Evolutionary conservation across 371 early-diverging fungal species (phyloP), one percentile per base, ranked within the genome.

Genomic region (Sporodiniella umbellata): DNA sequence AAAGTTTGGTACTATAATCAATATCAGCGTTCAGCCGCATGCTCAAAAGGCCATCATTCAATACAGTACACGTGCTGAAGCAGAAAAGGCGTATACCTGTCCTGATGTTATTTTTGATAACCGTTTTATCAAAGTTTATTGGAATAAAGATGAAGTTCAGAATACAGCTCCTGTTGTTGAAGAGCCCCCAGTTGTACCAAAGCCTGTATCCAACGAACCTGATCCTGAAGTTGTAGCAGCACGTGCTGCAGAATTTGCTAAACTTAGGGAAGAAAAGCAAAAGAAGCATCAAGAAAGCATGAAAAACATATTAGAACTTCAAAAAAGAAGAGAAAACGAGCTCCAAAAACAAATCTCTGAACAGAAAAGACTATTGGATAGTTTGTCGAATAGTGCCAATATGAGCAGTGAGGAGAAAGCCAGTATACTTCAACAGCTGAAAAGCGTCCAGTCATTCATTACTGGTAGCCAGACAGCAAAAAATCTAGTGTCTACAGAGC

Each of bases 31-130:
- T 4, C 73, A 83, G 22, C 77, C 75, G 17, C 53, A 61, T 15
- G 45, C 49, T 14, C 70, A 70, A 17, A 72, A 78, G 31, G 90
- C 91, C 0, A 53, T 84, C n/a, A 64, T 92, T 37, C 81, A 86
- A 53, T 91, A 83, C 54, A 62, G 74, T 44, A 60, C 63, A 0
- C 67, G 70, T 28, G 65, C 70, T 6, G 92, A 90, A 60, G 94
- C 93, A 10, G 71, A 64, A 17, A 80, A 79, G 8, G 92, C 92
- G 1, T 83, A 88, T 50, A 72, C 68, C 33, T 85, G 83, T 11
- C 92, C 93, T 4, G 90, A 90, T 23, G 78, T 85, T n/a, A 84
- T 92, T 23, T 94, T 93, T 62, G 87, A 79, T 31, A 93, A 94
- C 64, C 85, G 94, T 14, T 94, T 94, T 61, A 90, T 94, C 37